Conservation (phyloP, 768 basidiomycete genomes). For the Serendipita sp. region DNA sequence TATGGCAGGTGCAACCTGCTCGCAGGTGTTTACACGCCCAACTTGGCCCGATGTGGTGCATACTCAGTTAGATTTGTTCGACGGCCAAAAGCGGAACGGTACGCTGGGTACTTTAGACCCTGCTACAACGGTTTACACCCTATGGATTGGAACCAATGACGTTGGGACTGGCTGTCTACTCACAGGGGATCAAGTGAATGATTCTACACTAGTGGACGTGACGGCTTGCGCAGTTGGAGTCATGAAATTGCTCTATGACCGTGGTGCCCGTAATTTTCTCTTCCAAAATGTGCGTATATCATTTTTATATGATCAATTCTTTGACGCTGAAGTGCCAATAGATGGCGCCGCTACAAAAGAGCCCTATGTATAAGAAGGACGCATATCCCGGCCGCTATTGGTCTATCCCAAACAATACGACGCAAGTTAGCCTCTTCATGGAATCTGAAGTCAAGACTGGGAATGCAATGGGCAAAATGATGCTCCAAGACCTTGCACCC, state of each 20-base stretch:
- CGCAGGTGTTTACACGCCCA: slow-evolving; percentile 22
- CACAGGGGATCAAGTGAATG: slow-evolving; percentile 28
- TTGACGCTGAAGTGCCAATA: slow-evolving; percentile 12
- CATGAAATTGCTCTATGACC: slow-evolving; percentile 37
- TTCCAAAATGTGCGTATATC: slow-evolving; percentile 32
- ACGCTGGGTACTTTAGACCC: slow-evolving; percentile 20
- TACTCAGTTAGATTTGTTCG: slow-evolving; percentile 35
- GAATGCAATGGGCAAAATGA: slow-evolving; percentile 34
- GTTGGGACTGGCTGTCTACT: slow-evolving; percentile 33
- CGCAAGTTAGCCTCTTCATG: slow-evolving; percentile 41
- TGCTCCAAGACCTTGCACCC: slow-evolving; percentile 32
- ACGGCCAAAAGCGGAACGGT: slow-evolving; percentile 15
- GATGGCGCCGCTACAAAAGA: slow-evolving; percentile 41
- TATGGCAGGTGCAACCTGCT: slow-evolving; percentile 45
- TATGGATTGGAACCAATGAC: slow-evolving; percentile 53
- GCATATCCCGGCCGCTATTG: slow-evolving; percentile 36
- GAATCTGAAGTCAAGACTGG: slow-evolving; percentile 33
- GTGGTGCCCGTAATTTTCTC: slow-evolving; percentile 48
- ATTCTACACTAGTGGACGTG: slow-evolving; percentile 41
- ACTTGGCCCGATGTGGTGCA: slow-evolving; percentile 40
- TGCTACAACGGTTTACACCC: slow-evolving; percentile 38
- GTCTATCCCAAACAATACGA: slow-evolving; percentile 33
- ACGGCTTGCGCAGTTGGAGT: slow-evolving; percentile 41
- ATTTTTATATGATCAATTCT: slow-evolving; percentile 6
- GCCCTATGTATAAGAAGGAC: slow-evolving; percentile 26